Evolutionary conservation across 345 rosid genomes (phyloP).

Genomic region (Camelina laxa): DNA sequence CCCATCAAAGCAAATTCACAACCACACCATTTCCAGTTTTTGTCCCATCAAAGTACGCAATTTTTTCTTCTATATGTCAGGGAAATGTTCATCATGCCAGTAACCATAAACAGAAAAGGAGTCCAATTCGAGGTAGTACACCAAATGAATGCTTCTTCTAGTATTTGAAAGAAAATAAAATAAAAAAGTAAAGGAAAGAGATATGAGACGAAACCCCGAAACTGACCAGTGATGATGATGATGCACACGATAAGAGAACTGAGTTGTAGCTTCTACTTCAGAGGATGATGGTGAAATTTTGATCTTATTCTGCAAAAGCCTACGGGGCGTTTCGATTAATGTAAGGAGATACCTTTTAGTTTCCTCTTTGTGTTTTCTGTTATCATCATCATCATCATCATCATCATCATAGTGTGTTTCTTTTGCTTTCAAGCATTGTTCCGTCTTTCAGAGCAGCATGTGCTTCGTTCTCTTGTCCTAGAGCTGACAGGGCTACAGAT

Average conservation of each 20-base stretch:
- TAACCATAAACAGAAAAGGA: slow-evolving; percentile 7
- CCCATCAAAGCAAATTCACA: slow-evolving; percentile 27
- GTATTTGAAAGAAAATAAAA: not conserved
- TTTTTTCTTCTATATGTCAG: slow-evolving; percentile 31
- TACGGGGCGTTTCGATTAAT: not conserved
- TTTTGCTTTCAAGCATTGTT: slow-evolving; percentile 64
- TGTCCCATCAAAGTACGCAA: slow-evolving; percentile 1
- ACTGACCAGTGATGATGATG: slow-evolving; percentile 27
- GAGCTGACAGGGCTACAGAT: slow-evolving; percentile 64
- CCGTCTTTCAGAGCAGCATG: slow-evolving; percentile 78
- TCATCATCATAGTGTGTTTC: slow-evolving; percentile 38
- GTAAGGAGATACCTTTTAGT: slow-evolving; percentile 10
- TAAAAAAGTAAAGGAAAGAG: not conserved
- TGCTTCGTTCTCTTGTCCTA: slow-evolving; percentile 80
- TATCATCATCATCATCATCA: slow-evolving; percentile 15
- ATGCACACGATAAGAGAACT: slow-evolving; percentile 22
- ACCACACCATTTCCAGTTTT: slow-evolving; percentile 36
- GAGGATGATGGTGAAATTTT: slow-evolving; percentile 23
- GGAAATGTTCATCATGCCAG: slow-evolving; percentile 27
- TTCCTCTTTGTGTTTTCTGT: not conserved
- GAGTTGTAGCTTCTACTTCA: slow-evolving; percentile 27
- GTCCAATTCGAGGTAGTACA: slow-evolving; percentile 20
- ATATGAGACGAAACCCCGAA: slow-evolving; percentile 1
- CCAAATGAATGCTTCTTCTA: slow-evolving; percentile 37
- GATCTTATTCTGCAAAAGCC: slow-evolving; percentile 21